Evolutionary conservation across 2,329 filamentous ascomycete genomes (phyloP).

Genomic region (Blastomyces emzantsi): DNA sequence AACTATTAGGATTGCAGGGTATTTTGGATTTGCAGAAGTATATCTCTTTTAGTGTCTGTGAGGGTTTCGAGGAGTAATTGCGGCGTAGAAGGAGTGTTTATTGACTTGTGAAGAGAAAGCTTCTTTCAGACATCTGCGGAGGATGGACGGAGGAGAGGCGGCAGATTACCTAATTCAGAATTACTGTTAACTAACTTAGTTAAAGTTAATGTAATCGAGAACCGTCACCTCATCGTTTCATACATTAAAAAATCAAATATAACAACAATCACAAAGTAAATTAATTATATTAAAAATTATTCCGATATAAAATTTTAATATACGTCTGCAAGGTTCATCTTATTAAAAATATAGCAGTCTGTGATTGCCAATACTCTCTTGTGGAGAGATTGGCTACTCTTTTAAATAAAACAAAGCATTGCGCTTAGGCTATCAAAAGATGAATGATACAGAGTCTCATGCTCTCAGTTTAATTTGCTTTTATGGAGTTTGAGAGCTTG

Average conservation of each 20-base stretch:
- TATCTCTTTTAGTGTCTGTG: neutral
- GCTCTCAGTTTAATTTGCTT: neutral
- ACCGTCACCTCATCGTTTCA: no score
- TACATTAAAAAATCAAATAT: no score
- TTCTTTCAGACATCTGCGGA: neutral
- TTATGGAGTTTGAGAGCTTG: neutral
- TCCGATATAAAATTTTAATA: no score
- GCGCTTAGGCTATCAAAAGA: neutral
- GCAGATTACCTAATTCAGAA: constrained; percentile 1
- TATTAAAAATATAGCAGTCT: no score
- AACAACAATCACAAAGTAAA: no score
- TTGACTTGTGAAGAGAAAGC: neutral
- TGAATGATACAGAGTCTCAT: neutral
- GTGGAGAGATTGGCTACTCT: no score
- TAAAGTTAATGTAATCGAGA: no score
- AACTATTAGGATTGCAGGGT: neutral
- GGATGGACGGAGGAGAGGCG: neutral
- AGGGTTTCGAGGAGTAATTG: neutral
- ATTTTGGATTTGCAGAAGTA: neutral
- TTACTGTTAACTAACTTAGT: no score
- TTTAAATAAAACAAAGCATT: neutral
- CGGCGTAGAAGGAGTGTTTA: neutral
- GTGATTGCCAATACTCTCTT: no score
- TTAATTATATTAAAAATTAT: no score
- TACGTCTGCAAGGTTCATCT: no score